phyloP scores from a whole-genome alignment of 1,284 basidiomycete species.

The Ceratobasidium sp. region DNA sequence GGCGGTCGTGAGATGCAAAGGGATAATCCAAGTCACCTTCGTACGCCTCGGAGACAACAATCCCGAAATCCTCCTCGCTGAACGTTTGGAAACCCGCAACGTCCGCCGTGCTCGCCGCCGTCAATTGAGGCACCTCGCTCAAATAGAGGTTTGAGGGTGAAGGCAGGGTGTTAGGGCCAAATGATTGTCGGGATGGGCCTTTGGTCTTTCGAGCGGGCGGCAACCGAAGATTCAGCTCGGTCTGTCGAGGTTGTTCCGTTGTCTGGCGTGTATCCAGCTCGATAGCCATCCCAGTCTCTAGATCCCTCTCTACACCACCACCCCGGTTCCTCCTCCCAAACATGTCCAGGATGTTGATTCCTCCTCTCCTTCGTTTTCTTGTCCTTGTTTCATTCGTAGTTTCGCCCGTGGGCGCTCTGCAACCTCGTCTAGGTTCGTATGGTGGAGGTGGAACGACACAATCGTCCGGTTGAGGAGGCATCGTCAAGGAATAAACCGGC shows the following conservation, averaged over 20 bases:
- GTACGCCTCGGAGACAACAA: conserved; percentile 26
- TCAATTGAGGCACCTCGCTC: not conserved
- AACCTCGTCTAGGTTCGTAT: not conserved
- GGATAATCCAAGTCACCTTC: conserved; percentile 15
- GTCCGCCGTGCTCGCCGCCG: not conserved
- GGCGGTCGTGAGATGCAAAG: not conserved
- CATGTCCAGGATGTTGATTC: not conserved
- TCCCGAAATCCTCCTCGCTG: conserved; percentile 34
- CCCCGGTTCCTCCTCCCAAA: not conserved
- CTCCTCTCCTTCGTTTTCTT: not conserved
- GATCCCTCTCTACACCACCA: not conserved
- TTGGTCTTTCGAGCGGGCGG: conserved; percentile 26
- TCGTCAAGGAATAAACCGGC: conserved; percentile 13
- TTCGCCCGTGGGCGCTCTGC: not conserved
- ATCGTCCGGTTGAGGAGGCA: conserved; percentile 6
- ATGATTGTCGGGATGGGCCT: not conserved
- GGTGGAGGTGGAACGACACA: not conserved
- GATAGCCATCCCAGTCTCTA: not conserved
- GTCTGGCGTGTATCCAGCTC: not conserved
- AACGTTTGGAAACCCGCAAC: not conserved
- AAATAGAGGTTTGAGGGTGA: no score
- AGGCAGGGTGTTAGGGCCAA: not conserved
- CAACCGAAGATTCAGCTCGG: not conserved
- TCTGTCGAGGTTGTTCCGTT: not conserved
- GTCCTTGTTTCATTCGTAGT: not conserved